A percentile compares a stretch with the other conserved stretches of the same genome.
Conservation (phyloP, 2,329 filamentous ascomycete genomes). For the Arthrinium puccinioides region DNA sequence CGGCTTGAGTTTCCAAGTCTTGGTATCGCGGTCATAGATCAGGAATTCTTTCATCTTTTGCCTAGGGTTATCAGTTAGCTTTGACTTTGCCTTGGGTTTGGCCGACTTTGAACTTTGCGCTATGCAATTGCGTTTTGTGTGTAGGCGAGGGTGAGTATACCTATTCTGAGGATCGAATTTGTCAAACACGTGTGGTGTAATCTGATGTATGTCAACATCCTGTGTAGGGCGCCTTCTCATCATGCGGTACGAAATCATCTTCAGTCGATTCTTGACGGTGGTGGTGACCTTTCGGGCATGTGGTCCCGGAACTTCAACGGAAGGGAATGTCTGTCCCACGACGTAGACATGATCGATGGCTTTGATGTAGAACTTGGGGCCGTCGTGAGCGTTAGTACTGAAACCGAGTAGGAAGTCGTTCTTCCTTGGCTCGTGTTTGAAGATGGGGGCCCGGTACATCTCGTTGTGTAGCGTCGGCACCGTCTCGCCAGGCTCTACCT, state of each 20-base stretch:
- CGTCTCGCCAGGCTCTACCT: constrained; percentile 83
- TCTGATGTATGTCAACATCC: constrained; percentile 68
- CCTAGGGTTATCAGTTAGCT: constrained; percentile 33
- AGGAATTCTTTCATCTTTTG: constrained; percentile 98
- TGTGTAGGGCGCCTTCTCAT: constrained; percentile 68
- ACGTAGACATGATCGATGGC: constrained; percentile 87
- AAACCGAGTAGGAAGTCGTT: constrained; percentile 86
- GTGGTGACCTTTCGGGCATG: constrained; percentile 94
- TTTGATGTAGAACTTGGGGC: constrained; percentile 73
- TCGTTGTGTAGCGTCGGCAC: constrained; percentile 88
- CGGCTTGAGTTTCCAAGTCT: constrained; percentile 74
- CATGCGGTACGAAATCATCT: constrained; percentile 90
- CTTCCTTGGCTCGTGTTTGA: constrained; percentile 69
- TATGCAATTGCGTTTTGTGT: neutral
- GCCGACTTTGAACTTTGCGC: no score
- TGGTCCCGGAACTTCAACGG: constrained; percentile 84
- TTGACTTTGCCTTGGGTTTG: no score
- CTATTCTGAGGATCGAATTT: constrained; percentile 86
- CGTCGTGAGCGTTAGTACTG: constrained; percentile 70
- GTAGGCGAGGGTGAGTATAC: constrained; percentile 2
- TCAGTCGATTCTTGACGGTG: constrained; percentile 91
- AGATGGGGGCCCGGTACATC: constrained; percentile 92
- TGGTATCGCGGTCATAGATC: constrained; percentile 78
- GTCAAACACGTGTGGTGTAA: constrained; percentile 87
- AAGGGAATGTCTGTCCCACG: constrained; percentile 89